Evolutionary conservation across 208 protist species (phyloP).

Genomic region (Leishmania martiniquensis): DNA sequence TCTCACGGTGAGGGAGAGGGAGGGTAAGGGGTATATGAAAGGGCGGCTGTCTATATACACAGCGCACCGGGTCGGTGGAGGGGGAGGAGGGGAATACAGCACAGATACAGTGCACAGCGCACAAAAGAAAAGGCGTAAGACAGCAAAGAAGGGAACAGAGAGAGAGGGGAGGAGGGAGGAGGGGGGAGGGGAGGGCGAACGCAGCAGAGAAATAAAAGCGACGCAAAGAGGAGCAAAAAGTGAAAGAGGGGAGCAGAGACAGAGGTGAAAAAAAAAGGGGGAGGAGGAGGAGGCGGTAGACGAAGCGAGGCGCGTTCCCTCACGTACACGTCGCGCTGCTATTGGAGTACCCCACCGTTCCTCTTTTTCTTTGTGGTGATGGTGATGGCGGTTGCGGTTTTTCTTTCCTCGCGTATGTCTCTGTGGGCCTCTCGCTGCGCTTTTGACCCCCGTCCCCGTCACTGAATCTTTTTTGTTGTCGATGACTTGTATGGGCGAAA

Average conservation of each 20-base stretch:
- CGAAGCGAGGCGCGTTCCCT: no score
- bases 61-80: not conserved
- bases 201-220: not conserved
- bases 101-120: not conserved
- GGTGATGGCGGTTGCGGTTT: no score
- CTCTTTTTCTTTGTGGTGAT: no score
- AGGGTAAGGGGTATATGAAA: not conserved
- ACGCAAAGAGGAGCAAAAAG: not conserved
- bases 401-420: no score
- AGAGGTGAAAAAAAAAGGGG: not conserved
- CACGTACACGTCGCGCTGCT: no score
- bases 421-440: no score
- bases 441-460: no score
- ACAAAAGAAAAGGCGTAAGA: not conserved
- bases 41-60: not conserved
- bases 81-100: not conserved
- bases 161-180: not conserved
- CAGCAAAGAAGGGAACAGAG: not conserved
- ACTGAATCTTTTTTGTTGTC: no score
- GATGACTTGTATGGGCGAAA: no score
- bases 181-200: not conserved
- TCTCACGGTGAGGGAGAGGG: not conserved
- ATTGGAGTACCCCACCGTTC: no score
- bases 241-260: no score
- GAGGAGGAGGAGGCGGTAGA: not conserved